phyloP scores from a whole-genome alignment of 805 yeast genomes.

The Kockiozyma suomiensis region DNA sequence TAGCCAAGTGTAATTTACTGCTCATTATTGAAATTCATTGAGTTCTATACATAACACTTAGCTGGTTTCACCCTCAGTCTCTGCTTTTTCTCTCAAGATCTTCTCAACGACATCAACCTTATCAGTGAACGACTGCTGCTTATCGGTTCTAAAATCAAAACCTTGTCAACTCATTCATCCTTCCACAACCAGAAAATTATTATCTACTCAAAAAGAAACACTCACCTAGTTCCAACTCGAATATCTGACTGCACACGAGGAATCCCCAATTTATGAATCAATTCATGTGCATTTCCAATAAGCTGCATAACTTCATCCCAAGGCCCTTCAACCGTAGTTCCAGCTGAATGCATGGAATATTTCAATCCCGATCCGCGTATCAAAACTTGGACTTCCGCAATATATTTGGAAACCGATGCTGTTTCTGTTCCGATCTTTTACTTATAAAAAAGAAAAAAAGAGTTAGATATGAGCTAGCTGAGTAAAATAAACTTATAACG shows the following conservation, averaged over 20 bases:
- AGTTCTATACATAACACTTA: background rate
- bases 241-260: slow-evolving; percentile 83
- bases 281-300: slow-evolving; percentile 76
- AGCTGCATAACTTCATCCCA: slow-evolving; percentile 84
- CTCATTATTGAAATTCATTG: too few relatives aligned
- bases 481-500: slow-evolving; percentile 15
- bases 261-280: slow-evolving; percentile 70
- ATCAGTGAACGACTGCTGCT: slow-evolving; percentile 31
- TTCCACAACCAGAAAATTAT: background rate
- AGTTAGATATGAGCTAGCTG: background rate
- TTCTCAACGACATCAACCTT: slow-evolving; percentile 33
- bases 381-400: slow-evolving; percentile 66
- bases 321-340: slow-evolving; percentile 89
- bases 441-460: background rate
- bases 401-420: slow-evolving; percentile 80
- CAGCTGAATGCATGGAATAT: slow-evolving; percentile 83
- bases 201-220: too few relatives aligned
- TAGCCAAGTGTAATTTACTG: too few relatives aligned
- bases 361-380: slow-evolving; percentile 64
- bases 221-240: slow-evolving; percentile 72
- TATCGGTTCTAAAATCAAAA: slow-evolving; percentile 28
- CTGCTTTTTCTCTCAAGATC: slow-evolving; percentile 21
- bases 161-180: too few relatives aligned
- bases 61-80: background rate
- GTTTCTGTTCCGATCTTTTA: slow-evolving; percentile 70